Conservation (phyloP, 2,329 filamentous ascomycete species). For the Penicillium janthinellum region DNA sequence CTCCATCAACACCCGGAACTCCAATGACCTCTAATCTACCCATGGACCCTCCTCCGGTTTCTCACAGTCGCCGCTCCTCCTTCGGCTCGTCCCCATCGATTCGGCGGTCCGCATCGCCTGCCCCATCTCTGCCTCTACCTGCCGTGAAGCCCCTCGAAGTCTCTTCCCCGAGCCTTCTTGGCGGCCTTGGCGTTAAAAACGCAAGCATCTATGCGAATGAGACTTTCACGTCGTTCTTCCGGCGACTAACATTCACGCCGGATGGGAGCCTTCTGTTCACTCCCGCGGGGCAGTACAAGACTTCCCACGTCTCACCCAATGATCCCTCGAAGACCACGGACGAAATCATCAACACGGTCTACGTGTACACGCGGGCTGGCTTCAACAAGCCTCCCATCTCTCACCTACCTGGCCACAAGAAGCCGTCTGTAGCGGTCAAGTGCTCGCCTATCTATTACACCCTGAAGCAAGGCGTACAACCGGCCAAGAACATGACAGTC, state of each 20-base stretch:
- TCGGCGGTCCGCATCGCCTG: constrained; percentile 86
- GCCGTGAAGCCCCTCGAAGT: constrained; percentile 93
- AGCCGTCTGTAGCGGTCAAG: constrained; percentile 92
- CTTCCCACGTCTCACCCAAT: constrained; percentile 66
- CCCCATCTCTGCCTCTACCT: constrained; percentile 88
- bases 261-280: constrained; percentile 94
- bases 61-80: constrained; percentile 90
- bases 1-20: constrained; percentile 88
- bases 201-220: constrained; percentile 94
- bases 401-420: constrained; percentile 95
- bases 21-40: constrained; percentile 85
- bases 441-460: constrained; percentile 92
- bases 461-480: constrained; percentile 66
- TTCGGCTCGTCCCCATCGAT: constrained; percentile 77
- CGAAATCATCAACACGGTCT: constrained; percentile 94
- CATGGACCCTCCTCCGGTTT: constrained; percentile 94
- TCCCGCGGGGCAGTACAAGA: constrained; percentile 92
- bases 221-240: constrained; percentile 94
- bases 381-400: constrained; percentile 96
- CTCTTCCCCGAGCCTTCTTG: constrained; percentile 71
- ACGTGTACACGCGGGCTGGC: constrained; percentile 94
- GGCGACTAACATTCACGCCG: constrained; percentile 88
- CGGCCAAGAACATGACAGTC: constrained; percentile 87
- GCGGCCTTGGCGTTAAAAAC: constrained; percentile 71
- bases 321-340: constrained; percentile 73